Evolutionary conservation across 805 yeast species (phyloP).

Genomic region (Hanseniaspora hatyaiensis): DNA sequence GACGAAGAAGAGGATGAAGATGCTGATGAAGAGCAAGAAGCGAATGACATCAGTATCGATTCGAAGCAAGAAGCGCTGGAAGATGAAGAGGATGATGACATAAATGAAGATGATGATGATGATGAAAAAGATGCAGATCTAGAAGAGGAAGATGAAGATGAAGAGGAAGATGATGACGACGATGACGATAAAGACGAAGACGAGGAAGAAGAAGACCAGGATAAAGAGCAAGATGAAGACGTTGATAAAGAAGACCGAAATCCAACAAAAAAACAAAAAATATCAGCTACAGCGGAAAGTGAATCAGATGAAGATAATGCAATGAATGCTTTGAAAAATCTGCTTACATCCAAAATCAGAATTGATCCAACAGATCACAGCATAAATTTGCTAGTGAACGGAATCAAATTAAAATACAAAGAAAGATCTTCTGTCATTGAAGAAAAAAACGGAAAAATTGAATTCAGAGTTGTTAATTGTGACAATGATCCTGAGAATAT

Average conservation of each 20-base stretch:
- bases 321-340: conserved; percentile 21
- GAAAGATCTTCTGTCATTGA: conserved; percentile 92
- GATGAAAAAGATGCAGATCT: conserved; percentile 14
- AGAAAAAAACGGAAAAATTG: conserved; percentile 85
- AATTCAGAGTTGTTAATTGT: conserved; percentile 91
- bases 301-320: conserved; percentile 21
- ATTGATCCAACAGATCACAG: conserved; percentile 31
- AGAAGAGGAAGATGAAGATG: conserved; percentile 17
- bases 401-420: conserved; percentile 66
- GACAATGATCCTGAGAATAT: conserved; percentile 78
- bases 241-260: conserved; percentile 16
- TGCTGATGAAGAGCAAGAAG: conserved; percentile 16
- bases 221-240: conserved; percentile 17
- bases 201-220: conserved; percentile 1
- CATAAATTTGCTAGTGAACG: conserved; percentile 46
- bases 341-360: conserved; percentile 21
- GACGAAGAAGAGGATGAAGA: conserved; percentile 17
- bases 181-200: conserved; percentile 16
- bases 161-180: conserved; percentile 5
- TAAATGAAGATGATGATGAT: conserved; percentile 13
- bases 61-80: conserved; percentile 11
- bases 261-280: conserved; percentile 5
- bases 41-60: neutral
- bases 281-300: neutral
- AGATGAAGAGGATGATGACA: conserved; percentile 16